Percentiles rank a stretch among this genome's conserved stretches.
Evolutionary conservation across 2,329 filamentous ascomycete species (phyloP).

Genomic region (Aspergillus udagawae): DNA sequence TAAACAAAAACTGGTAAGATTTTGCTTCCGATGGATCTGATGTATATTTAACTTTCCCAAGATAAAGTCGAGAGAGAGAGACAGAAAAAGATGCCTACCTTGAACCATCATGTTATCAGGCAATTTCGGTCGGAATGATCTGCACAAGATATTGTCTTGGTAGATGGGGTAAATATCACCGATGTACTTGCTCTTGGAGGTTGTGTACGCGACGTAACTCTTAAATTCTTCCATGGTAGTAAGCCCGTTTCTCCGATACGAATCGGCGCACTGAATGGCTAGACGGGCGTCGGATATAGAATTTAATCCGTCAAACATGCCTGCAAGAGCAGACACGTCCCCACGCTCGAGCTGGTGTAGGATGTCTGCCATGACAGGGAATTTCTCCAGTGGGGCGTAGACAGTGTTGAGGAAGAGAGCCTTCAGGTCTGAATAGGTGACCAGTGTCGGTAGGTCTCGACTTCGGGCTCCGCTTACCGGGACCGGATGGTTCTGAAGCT

Average conservation of each 20-base stretch:
- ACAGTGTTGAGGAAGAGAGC: constrained; percentile 41
- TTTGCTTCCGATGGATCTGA: neutral
- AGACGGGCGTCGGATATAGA: constrained; percentile 13
- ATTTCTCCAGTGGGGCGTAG: constrained; percentile 45
- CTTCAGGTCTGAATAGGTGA: constrained; percentile 50
- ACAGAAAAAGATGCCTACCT: constrained; percentile 2
- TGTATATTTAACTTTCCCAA: neutral
- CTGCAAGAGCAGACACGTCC: constrained; percentile 10
- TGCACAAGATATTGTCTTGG: constrained; percentile 10
- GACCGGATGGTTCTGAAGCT: constrained; percentile 13
- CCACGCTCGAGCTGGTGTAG: constrained; percentile 26
- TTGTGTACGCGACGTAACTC: constrained; percentile 31
- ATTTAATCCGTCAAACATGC: constrained; percentile 6
- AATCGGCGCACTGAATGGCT: constrained; percentile 14
- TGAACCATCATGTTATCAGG: constrained; percentile 13
- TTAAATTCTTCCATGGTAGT: constrained; percentile 35
- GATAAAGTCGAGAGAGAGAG: neutral
- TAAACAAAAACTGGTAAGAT: constrained; percentile 3
- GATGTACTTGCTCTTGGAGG: constrained; percentile 32
- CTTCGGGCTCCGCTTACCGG: constrained; percentile 36
- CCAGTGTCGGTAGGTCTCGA: constrained; percentile 41
- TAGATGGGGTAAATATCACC: constrained; percentile 36
- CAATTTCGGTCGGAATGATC: constrained; percentile 11
- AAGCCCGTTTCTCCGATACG: constrained; percentile 26
- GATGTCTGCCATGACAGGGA: constrained; percentile 42